Base-by-base conservation (phyloP, 805 yeast genomes). In the Scheffersomyces coipomensis region DNA sequence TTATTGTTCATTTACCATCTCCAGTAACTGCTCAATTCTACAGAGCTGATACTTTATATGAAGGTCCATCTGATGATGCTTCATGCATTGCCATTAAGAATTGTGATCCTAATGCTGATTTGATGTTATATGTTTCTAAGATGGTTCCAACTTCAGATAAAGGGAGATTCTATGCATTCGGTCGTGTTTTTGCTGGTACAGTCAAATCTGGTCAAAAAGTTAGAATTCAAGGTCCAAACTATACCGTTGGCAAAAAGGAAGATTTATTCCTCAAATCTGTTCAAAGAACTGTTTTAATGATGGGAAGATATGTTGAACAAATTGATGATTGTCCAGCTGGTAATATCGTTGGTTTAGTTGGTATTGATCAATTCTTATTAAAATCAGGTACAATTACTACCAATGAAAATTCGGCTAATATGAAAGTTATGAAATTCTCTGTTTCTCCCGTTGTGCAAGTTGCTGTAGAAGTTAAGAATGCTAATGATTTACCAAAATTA, bases 101-200 rank as follows among this genome's bases (percentile, higher is more conserved):
- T 83, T 91, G 99, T 85, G 97, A 91, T 79, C 96, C 98, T 68
- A 84, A 74, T 66, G 96, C 95, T 62, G 98, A 91, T 70, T 85
- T 91, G 69, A 91, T 91, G 99, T 83, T 91, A 69, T 91, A 91
- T 89, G 93, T 91, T 67, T 93, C 98, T 77, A 91, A 91, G 96
- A 91, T 91, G 99, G 98, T 91, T 60, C 99, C 99, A 76, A 91
- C 99, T 71, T 91, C 98, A 61, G 99, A 91, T 77, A 93, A 91
- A 83, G 99, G 99, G 83, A 89, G 99, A 81, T 91, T 91, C 96
- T 91, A 89, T 85, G 99, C 99, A 68, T 93, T 91, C 80, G 99
- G 99, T 77, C 93, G 99, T 83, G 98, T 91, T 71, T 91, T 91
- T 81, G 87, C 98, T 61, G 99, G 99, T 89, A 91, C 98, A 66